Evolutionary conservation across 2,329 filamentous ascomycete species (phyloP).

Genomic region (Leptosphaerulina australis): DNA sequence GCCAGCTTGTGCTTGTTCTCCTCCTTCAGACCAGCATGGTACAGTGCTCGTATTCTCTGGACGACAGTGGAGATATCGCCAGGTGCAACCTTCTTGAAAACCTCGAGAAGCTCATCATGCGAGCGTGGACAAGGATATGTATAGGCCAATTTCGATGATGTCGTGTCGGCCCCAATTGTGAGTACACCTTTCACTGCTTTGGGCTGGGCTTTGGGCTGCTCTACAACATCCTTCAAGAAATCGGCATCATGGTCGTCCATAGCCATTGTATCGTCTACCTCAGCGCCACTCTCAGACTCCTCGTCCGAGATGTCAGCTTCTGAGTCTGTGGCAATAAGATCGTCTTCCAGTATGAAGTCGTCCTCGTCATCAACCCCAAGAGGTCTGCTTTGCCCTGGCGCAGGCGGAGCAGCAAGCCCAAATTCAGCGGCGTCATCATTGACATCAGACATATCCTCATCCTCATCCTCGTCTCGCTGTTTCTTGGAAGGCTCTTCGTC

Average conservation of each 20-base stretch:
- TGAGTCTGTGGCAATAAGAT: constrained; percentile 82
- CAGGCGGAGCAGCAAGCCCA: constrained; percentile 63
- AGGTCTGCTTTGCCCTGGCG: constrained; percentile 51
- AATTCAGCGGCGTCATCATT: constrained; percentile 66
- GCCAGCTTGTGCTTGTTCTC: constrained; percentile 84
- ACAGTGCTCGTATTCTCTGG: constrained; percentile 87
- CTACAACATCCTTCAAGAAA: constrained; percentile 54
- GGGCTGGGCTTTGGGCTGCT: constrained; percentile 32
- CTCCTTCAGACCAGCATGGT: constrained; percentile 83
- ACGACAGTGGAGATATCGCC: constrained; percentile 77
- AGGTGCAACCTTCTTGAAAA: constrained; percentile 66
- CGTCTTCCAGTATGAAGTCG: constrained; percentile 88
- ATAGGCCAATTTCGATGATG: constrained; percentile 68
- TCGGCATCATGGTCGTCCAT: constrained; percentile 57
- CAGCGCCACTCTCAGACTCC: constrained; percentile 40
- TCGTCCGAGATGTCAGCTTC: constrained; percentile 49
- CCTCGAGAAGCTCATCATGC: constrained; percentile 72
- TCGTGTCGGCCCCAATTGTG: constrained; percentile 48
- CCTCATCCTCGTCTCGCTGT: constrained; percentile 40
- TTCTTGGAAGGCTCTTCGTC: constrained; percentile 65
- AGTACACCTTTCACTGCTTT: constrained; percentile 52
- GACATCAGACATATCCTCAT: constrained; percentile 40
- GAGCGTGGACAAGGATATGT: constrained; percentile 85
- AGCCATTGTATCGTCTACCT: constrained; percentile 46
- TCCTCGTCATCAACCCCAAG: constrained; percentile 81